Conservation (phyloP, 805 yeast genomes). For the Candida koratica region DNA sequence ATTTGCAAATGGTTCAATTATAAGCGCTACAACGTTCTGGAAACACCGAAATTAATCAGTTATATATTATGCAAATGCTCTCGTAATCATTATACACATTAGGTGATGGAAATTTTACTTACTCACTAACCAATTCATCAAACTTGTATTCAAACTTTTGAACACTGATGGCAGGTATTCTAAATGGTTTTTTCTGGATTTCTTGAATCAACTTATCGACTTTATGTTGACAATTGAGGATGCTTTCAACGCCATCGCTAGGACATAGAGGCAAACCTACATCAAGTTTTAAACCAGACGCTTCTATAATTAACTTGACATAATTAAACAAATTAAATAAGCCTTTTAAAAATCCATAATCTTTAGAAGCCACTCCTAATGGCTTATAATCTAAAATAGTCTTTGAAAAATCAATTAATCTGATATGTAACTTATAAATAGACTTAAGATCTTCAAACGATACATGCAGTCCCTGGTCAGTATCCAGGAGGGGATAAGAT, state of each 20-base stretch:
- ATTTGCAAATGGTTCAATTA: too few species aligned
- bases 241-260: not conserved
- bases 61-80: slow-evolving; percentile 9
- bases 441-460: slow-evolving; percentile 1
- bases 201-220: not conserved
- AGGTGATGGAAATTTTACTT: too few species aligned
- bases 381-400: slow-evolving; percentile 30
- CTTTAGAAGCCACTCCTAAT: slow-evolving; percentile 27
- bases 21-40: too few species aligned
- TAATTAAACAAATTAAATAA: slow-evolving; percentile 66
- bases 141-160: not conserved
- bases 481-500: not conserved
- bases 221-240: not conserved
- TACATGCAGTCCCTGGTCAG: not conserved
- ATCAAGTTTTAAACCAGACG: slow-evolving; percentile 3
- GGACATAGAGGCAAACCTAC: not conserved
- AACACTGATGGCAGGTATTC: not conserved
- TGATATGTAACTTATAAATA: slow-evolving; percentile 38
- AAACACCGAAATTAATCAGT: too few species aligned
- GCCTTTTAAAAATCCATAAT: slow-evolving; percentile 84
- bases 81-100: slow-evolving; percentile 5
- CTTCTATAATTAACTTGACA: slow-evolving; percentile 7
- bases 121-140: slow-evolving; percentile 8
- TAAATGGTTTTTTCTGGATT: slow-evolving; percentile 1
- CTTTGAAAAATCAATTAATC: slow-evolving; percentile 94